Conservation (phyloP, 164 flowering plant genomes). For the Piper betle region DNA sequence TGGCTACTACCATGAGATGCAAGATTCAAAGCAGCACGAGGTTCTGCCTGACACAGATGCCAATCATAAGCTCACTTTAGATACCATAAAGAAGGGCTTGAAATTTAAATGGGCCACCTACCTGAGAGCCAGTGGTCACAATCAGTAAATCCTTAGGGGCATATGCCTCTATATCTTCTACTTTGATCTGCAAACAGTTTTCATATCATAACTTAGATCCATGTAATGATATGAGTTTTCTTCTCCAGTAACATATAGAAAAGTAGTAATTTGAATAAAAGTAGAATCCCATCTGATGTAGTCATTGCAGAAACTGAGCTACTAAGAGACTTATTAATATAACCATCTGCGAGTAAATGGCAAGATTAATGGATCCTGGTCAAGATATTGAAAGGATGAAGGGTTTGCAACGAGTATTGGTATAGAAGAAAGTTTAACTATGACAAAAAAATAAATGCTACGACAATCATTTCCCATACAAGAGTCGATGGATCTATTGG, state of each 20-base stretch:
- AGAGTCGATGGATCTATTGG: conserved; percentile 94
- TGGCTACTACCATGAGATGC: conserved; percentile 95
- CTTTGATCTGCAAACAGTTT: conserved; percentile 52
- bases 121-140: conserved; percentile 99
- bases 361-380: not conserved
- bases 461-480: conserved; percentile 26
- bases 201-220: not conserved
- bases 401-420: not conserved
- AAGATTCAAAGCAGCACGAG: conserved; percentile 97
- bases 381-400: not conserved
- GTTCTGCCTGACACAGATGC: conserved; percentile 83
- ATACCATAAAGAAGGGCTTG: not conserved
- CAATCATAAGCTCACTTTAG: conserved; percentile 17
- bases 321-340: not conserved
- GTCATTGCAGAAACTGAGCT: not conserved
- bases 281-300: not conserved
- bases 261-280: not conserved
- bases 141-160: conserved; percentile 90
- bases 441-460: no score
- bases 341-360: not conserved
- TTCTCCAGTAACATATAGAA: not conserved
- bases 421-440: not conserved
- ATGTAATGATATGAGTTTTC: no score
- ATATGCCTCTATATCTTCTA: conserved; percentile 90
- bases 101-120: conserved; percentile 23